Percentiles rank a stretch among this genome's conserved stretches.
Evolutionary conservation across 768 basidiomycete species (phyloP).

Genomic region (Phaeolepiota aurea): DNA sequence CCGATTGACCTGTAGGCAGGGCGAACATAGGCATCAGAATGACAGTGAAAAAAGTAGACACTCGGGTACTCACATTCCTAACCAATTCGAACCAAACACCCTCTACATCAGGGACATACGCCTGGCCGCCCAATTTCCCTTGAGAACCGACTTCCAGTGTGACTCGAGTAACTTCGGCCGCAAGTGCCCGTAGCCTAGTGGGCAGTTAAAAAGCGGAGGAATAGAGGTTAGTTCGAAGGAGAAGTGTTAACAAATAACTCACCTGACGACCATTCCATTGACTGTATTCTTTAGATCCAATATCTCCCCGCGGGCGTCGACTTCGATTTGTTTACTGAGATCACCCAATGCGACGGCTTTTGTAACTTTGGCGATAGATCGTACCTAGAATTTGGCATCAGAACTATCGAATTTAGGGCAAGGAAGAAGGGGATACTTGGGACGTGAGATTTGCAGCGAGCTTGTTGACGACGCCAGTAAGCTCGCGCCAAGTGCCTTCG

Average conservation of each 20-base stretch:
- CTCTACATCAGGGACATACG: slow-evolving; percentile 80
- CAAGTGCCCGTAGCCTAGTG: slow-evolving; percentile 47
- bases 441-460: slow-evolving; percentile 72
- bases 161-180: slow-evolving; percentile 78
- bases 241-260: slow-evolving; percentile 8
- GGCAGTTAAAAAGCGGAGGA: no score
- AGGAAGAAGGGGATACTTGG: slow-evolving; percentile 29
- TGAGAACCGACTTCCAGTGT: slow-evolving; percentile 83
- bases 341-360: slow-evolving; percentile 92
- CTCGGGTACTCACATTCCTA: slow-evolving; percentile 42
- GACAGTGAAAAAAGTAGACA: neutral
- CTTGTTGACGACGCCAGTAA: slow-evolving; percentile 79
- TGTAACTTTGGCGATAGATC: slow-evolving; percentile 87
- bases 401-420: no score
- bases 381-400: no score
- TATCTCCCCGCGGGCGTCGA: slow-evolving; percentile 88
- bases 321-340: slow-evolving; percentile 83
- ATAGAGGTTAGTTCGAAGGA: no score
- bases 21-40: neutral
- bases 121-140: slow-evolving; percentile 85
- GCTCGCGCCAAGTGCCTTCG: slow-evolving; percentile 84
- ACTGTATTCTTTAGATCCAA: slow-evolving; percentile 67
- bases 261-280: slow-evolving; percentile 51
- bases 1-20: slow-evolving; percentile 48
- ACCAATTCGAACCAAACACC: slow-evolving; percentile 89